Base-by-base conservation (phyloP, 306 rosid species). In the Cyamopsis tetragonoloba region DNA sequence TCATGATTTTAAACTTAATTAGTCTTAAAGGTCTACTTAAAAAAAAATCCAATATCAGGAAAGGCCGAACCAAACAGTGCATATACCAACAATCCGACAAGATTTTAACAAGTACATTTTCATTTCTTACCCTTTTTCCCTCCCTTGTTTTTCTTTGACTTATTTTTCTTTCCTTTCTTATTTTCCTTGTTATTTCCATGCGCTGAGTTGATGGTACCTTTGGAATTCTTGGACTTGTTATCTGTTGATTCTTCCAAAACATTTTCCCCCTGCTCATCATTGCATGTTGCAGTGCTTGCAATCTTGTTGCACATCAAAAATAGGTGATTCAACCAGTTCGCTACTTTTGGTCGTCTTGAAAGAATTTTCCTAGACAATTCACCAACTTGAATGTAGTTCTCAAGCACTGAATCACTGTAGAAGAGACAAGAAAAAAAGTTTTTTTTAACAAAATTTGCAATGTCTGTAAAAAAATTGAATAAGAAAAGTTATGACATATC, bases 41-140 rank as follows among this genome's bases (percentile, higher is more conserved):
- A 72, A 31, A 20, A 38, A 23, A 49, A 39, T 17, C 8, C 24
- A 61, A 2, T 17, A 12, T 11, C 20, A 50, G 17, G 14, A 41
- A 20, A 64, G 41, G 20, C 35, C 28, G 9, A 20, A 41, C 18
- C 44, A 49, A 41, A 20, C 4, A 26, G 54, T 71, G 42, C 22
- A 48, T 58, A 9, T 17, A 64, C 32, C 12, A 12, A 43, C 15
- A 30, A 74, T 34, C 34, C 7, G 34, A 56, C 44, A 34, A 15
- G 41, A 42, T 56, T 43, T 12, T 43, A 68, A 1, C 6, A 4
- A n/a, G 4, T 32, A 5, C 13, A 57, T 2, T 32, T 48, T 75
- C 70, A 48, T 49, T 48, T 75, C 70, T 5, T 42, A 54, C 73
- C 63, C 47, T 17, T 67, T 75, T 34, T 68, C 5, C 59, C 26